A percentile compares a stretch with the other conserved stretches of the same genome.
Conservation (phyloP, 495 filamentous ascomycete genomes). For the Aspergillus conjunctus region DNA sequence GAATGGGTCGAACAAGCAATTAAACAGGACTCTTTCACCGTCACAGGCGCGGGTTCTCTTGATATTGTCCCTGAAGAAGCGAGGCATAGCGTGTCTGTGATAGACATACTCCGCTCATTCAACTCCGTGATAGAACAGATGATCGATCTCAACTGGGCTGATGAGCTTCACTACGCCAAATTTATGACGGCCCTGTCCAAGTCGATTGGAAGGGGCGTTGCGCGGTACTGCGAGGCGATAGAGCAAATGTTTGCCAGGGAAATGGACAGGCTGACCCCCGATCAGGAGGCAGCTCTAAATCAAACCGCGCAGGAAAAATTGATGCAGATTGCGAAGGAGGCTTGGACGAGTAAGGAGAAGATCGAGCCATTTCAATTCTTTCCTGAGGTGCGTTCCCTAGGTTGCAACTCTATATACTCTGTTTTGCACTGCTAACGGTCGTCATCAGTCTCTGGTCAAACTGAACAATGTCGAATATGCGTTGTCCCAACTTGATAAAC, state of each 20-base stretch:
- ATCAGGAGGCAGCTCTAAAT: constrained; percentile 75
- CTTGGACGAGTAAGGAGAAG: constrained; percentile 91
- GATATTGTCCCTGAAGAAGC: constrained; percentile 74
- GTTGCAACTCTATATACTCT: background rate
- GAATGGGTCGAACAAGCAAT: constrained; percentile 88
- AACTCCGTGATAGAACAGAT: constrained; percentile 87
- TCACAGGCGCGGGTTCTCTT: constrained; percentile 60
- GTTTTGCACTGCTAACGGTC: constrained; percentile 20
- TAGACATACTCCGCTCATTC: constrained; percentile 93
- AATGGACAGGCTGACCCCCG: constrained; percentile 86
- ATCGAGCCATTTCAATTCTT: constrained; percentile 98
- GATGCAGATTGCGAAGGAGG: constrained; percentile 89
- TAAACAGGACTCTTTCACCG: constrained; percentile 80
- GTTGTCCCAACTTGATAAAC: constrained; percentile 82
- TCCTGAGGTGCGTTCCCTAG: constrained; percentile 65
- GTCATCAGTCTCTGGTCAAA: constrained; percentile 83
- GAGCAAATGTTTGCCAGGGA: constrained; percentile 86
- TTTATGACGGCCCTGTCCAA: constrained; percentile 98
- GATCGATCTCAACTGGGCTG: constrained; percentile 83
- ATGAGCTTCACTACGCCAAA: constrained; percentile 89
- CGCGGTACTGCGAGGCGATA: constrained; percentile 87
- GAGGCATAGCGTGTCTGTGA: constrained; percentile 87
- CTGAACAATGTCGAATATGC: constrained; percentile 97
- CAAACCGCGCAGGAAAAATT: constrained; percentile 90
- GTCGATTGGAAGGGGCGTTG: constrained; percentile 78